phyloP scores from a whole-genome alignment of 2,329 filamentous ascomycete genomes.

The Ophiocordyceps unilateralis region DNA sequence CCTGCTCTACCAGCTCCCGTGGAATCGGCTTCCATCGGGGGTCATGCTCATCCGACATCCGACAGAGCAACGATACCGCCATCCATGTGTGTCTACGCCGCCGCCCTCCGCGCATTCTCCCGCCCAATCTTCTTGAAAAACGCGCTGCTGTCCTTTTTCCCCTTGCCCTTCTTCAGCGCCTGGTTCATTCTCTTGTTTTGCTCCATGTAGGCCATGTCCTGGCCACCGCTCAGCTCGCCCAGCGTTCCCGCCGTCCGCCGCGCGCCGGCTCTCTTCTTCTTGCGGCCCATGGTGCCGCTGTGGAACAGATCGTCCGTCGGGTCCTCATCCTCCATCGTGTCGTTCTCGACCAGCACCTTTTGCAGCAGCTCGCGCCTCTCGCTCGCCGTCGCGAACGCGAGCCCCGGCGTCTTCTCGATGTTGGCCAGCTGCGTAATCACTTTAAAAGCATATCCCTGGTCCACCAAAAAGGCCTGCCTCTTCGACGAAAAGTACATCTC shows the following conservation, averaged over 20 bases:
- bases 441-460: slow-evolving; percentile 97
- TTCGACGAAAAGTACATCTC: slow-evolving; percentile 98
- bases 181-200: slow-evolving; percentile 56
- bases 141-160: slow-evolving; percentile 19
- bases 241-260: slow-evolving; percentile 72
- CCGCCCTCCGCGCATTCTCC: slow-evolving; percentile 21
- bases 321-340: slow-evolving; percentile 56
- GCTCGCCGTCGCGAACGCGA: slow-evolving; percentile 62
- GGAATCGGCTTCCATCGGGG: too few species aligned
- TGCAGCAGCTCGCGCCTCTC: slow-evolving; percentile 77
- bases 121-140: slow-evolving; percentile 26
- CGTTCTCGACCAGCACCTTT: slow-evolving; percentile 77
- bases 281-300: slow-evolving; percentile 26
- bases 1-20: too few species aligned
- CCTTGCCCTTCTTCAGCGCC: slow-evolving; percentile 17
- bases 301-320: slow-evolving; percentile 29
- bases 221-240: slow-evolving; percentile 72
- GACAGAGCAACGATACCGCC: too few species aligned
- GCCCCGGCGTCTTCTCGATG: slow-evolving; percentile 64
- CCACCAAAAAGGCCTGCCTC: slow-evolving; percentile 88
- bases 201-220: slow-evolving; percentile 94
- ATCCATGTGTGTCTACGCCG: slow-evolving; percentile 9
- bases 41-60: too few species aligned
- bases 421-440: slow-evolving; percentile 92
- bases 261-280: slow-evolving; percentile 39